phyloP scores from a whole-genome alignment of 176 grass and related monocot genomes.

The Carex kokanica region DNA sequence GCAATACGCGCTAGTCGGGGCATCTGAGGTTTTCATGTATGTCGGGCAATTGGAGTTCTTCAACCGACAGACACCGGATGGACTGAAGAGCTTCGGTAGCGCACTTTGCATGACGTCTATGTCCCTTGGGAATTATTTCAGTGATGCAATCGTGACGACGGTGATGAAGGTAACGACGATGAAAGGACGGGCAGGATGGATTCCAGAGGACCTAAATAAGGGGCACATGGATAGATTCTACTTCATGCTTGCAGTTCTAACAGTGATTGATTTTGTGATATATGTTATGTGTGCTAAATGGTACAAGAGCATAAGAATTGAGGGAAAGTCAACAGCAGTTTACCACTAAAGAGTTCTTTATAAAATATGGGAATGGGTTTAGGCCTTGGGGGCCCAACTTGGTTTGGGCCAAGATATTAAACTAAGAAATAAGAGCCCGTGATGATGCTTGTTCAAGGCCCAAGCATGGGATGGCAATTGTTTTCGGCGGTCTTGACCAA shows the following conservation, averaged over 20 bases:
- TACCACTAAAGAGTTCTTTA: not conserved
- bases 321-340: slow-evolving; percentile 27
- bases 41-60: slow-evolving; percentile 97
- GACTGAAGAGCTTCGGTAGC: slow-evolving; percentile 91
- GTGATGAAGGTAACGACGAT: slow-evolving; percentile 53
- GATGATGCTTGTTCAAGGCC: slow-evolving; percentile 18
- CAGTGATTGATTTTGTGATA: slow-evolving; percentile 51
- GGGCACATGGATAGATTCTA: slow-evolving; percentile 90
- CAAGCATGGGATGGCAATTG: slow-evolving; percentile 20
- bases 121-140: slow-evolving; percentile 90
- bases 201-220: slow-evolving; percentile 65
- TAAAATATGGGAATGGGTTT: not conserved
- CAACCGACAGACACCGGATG: slow-evolving; percentile 72
- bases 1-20: slow-evolving; percentile 73
- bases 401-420: slow-evolving; percentile 19
- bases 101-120: slow-evolving; percentile 96
- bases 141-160: slow-evolving; percentile 65
- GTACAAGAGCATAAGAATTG: slow-evolving; percentile 51
- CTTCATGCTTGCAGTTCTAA: slow-evolving; percentile 63
- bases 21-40: slow-evolving; percentile 98
- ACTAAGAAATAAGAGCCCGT: slow-evolving; percentile 20
- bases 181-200: slow-evolving; percentile 50
- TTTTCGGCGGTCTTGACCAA: not conserved
- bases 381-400: slow-evolving; percentile 7
- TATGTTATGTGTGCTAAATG: slow-evolving; percentile 55